Evolutionary conservation across 805 yeast species (phyloP), one percentile per base, ranked within the genome.

Genomic region (Wilhelminamyces savonicus): DNA sequence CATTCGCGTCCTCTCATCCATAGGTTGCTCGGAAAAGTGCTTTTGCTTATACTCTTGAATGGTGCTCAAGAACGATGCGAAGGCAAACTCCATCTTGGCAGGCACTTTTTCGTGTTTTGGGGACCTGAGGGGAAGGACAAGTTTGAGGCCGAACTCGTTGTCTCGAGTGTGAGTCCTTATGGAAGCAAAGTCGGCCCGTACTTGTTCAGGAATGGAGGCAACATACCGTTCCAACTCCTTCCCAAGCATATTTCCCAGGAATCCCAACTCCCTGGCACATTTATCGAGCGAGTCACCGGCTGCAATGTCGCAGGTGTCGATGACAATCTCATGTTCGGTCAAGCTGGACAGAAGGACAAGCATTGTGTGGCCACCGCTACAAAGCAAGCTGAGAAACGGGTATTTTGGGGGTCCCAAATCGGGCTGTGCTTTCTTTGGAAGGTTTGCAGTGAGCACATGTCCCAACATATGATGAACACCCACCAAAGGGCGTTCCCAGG

Each of bases 391-490:
- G 11, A 85, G 43, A 40, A 82, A 85, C 2, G 94, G 94, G 41
- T 62, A 82, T 12, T 49, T 30, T 0, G 84, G 83, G 0, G 29
- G 56, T 46, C 14, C 50, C 58, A 50, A 76, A 51, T 29, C 87
- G 52, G 2, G 87, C 77, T 40, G 46, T 31, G 33, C 17, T 14
- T 30, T 20, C 28, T 51, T 48, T 3, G 61, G 52, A 21, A 64
- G 42, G 13, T 43, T 47, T 1, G 66, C 52, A 0, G 84, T 66
- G 17, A 92, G 53, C 4, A 92, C 59, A 58, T 92, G 98, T 0
- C 95, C 98, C 28, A 90, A 63, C 98, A 92, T 90, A 48, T 92
- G 98, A 52, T 92, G 94, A 0, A 90, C 95, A 0, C 97, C 97
- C 2, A 92, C 62, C 13, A 85, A 46, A 0, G 96, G 97, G 5